These are phyloP conservation scores for Cordyceps javanica DNA, from an alignment of 2,329 filamentous ascomycete genomes.

Conservation along the genomic window DNA sequence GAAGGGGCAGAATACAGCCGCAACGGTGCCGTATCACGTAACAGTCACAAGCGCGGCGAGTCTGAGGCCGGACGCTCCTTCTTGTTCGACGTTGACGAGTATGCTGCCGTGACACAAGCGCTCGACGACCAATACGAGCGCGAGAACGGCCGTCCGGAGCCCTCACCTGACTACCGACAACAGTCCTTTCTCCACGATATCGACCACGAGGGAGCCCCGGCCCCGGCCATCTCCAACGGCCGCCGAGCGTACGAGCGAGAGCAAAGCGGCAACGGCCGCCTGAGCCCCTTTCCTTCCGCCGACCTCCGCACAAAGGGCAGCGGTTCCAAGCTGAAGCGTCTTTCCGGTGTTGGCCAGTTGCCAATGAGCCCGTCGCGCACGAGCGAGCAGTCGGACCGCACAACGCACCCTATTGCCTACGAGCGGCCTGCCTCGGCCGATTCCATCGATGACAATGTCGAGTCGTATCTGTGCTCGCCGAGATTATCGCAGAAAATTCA, in stretches of 20 bases:
- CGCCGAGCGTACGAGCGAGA: slow-evolving; percentile 45
- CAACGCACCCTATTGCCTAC: slow-evolving; percentile 44
- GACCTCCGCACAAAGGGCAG: slow-evolving; percentile 44
- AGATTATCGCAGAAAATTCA: slow-evolving; percentile 81
- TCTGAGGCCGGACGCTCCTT: slow-evolving; percentile 10
- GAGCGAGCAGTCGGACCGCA: slow-evolving; percentile 22
- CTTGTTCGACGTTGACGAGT: slow-evolving; percentile 14
- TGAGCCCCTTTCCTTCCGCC: slow-evolving; percentile 37
- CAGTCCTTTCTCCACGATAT: slow-evolving; percentile 5
- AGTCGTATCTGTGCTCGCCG: slow-evolving; percentile 75
- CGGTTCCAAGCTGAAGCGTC: slow-evolving; percentile 52
- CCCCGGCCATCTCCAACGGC: slow-evolving; percentile 60
- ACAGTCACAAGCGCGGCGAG: slow-evolving; percentile 13
- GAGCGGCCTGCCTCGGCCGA: slow-evolving; percentile 74
- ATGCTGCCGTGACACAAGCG: slow-evolving; percentile 15
- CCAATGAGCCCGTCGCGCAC: slow-evolving; percentile 36
- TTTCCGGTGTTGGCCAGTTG: slow-evolving; percentile 39
- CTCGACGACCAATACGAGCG: slow-evolving; percentile 26
- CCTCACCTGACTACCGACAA: slow-evolving; percentile 17
- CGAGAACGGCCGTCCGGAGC: slow-evolving; percentile 16
- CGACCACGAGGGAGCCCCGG: slow-evolving; percentile 61
- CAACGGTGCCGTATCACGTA: not conserved
- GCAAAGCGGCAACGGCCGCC: slow-evolving; percentile 38
- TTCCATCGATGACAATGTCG: slow-evolving; percentile 82
- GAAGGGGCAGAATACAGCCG: slow-evolving; percentile 32